Base-by-base conservation (phyloP, 2,329 filamentous ascomycete species). In the Leptoxyphium fumago region DNA sequence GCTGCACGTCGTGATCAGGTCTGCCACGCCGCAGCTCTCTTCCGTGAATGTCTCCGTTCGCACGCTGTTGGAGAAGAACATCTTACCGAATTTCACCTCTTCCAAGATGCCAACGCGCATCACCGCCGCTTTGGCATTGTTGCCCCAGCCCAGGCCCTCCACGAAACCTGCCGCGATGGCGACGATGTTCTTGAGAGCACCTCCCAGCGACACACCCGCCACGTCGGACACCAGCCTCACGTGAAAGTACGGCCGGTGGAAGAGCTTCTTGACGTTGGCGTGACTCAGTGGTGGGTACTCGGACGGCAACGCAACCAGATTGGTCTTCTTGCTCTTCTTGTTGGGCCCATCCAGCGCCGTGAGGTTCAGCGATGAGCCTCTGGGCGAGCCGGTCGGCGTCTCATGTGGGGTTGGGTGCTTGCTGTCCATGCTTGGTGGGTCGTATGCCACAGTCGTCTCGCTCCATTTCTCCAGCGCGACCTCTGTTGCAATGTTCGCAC, bases 61-160 rank as follows among this genome's bases (percentile, higher is more conserved):
- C 21, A 91, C 81, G 1, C 83, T 84, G 56, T 88, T 75, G 14
- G 78, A 77, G 61, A 96, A 98, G 71, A 96, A 98, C 55, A 82
- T 78, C 63, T 88, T 86, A 51, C 89, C 89, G 54, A 98, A 98
- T 60, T 84, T 82, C 57, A 96, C 86, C 82, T 95, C 94, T 67
- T 98, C 91, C 55, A 95, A 74, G 39, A 98, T 77, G 7, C 91
- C 91, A 15, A 96, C 82, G 38, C 91, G 84, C 86, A 98, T 96
- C 48, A 98, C 81, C 39, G 91, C 91, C n/a, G 91, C 87, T 70
- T 98, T 96, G 52, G 89, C 89, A 55, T 96, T 98, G 70, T 96
- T 88, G 58, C 91, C 91, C 89, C 91, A 98, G 52, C 89, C 89
- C 48, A 89, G 77, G 30, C 91, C 91, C 52, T 94, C 86, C 39